Evolutionary conservation across 805 yeast species (phyloP), one percentile per base, ranked within the genome.

Genomic region (Phaffomyces thermotolerans): DNA sequence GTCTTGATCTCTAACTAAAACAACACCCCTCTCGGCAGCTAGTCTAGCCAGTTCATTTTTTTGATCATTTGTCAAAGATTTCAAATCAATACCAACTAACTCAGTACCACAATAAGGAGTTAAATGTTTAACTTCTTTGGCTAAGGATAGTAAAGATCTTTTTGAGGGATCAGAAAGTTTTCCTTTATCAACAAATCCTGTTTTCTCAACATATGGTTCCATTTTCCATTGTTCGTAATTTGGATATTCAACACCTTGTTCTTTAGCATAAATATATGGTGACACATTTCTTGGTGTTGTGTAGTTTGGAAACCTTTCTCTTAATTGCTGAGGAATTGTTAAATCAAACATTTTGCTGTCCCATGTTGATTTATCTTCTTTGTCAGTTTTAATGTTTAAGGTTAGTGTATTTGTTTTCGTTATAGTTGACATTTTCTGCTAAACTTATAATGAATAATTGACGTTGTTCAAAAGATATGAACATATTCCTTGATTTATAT

Each of bases 11-110:
- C 82, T 71, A 60, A 81, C 78, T 5, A 78, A 74, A 31, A 77
- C 80, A 35, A 84, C 84, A 58, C 85, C 87, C 56, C 84, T 67
- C 57, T 79, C 79, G 15, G 84, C 89, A 37, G 81, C 79, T 27
- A 72, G 68, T 27, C 80, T 65, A 3, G 90, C 88, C 47, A 84
- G 68, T 50, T 84, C 91, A 52, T 83, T 81, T 59, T 78, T 79
- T 30, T 74, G 86, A 15, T 64, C 62, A 38, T 67, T 71, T 42
- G 69, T 58, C 49, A 83, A 69, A 35, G 68, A 60, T 18, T 82
- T 73, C 42, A 82, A 66, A 56, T 81, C 87, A 37, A 83, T 56
- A 32, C 82, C 83, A 25, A 62, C 62, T 37, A 84, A 65, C 49
- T 76, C 84, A 20, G 79, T 66, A 27, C 46, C 46, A 17, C 40